These are phyloP conservation scores for Hygrophorus russula DNA, from an alignment of 768 basidiomycete species.

Conservation along the genomic window DNA sequence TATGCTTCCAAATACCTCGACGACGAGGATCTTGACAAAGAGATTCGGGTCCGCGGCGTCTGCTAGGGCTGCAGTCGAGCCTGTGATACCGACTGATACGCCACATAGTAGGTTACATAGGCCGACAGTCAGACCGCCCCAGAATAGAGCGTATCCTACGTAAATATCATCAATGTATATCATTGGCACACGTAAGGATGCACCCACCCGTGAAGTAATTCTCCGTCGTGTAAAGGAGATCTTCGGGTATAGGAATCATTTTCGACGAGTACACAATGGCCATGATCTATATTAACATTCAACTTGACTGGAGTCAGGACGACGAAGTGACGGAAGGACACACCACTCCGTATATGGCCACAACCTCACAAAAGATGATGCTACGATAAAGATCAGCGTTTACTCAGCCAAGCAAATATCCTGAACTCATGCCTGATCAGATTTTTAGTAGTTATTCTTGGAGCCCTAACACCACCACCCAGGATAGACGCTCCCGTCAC, in stretches of 20 bases:
- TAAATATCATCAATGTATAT: background rate
- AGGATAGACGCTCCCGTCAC: conserved; percentile 94
- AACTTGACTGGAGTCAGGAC: background rate
- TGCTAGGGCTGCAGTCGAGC: conserved; percentile 88
- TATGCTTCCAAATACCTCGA: conserved; percentile 90
- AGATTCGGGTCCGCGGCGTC: conserved; percentile 92
- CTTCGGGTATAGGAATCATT: conserved; percentile 47
- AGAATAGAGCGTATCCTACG: conserved; percentile 89
- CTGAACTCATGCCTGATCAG: conserved; percentile 65
- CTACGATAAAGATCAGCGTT: conserved; percentile 28
- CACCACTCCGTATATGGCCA: conserved; percentile 96
- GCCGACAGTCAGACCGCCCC: conserved; percentile 93
- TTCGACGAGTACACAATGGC: conserved; percentile 94
- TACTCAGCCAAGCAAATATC: background rate
- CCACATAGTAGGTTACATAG: conserved; percentile 93
- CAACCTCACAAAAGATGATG: conserved; percentile 99
- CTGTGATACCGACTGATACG: conserved; percentile 87
- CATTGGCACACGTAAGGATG: background rate
- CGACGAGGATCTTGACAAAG: conserved; percentile 94
- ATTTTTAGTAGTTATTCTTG: conserved; percentile 94
- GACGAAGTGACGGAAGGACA: conserved; percentile 17
- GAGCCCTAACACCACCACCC: conserved; percentile 89
- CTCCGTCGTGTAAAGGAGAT: conserved; percentile 65
- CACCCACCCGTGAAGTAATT: conserved; percentile 85
- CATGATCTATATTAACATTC: conserved; percentile 51